Evolutionary conservation across 305 asterid species (phyloP).

Genomic region (Fraxinus dipetala): DNA sequence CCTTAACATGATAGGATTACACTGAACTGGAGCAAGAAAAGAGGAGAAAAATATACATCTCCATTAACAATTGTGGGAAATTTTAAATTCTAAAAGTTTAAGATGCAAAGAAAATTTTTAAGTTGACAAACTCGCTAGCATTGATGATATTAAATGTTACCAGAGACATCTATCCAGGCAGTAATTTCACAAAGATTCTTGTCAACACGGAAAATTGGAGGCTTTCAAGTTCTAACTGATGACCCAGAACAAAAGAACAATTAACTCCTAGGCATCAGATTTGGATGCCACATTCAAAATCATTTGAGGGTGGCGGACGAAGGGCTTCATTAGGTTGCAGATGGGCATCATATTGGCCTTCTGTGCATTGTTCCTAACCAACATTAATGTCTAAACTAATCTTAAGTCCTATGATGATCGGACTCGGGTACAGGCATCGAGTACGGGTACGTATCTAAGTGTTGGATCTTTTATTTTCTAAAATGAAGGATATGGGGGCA

Average conservation of each 20-base stretch:
- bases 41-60: neutral
- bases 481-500: no score
- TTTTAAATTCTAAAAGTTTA: neutral
- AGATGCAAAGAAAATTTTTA: neutral
- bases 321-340: neutral
- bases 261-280: neutral
- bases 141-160: neutral
- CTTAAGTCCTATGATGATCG: no score
- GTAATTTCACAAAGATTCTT: neutral
- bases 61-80: neutral
- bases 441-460: no score
- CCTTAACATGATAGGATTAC: neutral
- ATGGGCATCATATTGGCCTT: neutral
- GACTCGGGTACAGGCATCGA: no score
- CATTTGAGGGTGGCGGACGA: neutral
- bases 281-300: conserved; percentile 5
- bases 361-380: neutral
- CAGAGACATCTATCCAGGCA: neutral
- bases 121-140: neutral
- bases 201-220: neutral
- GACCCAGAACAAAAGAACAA: neutral
- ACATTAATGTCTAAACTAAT: neutral
- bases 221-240: neutral
- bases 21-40: neutral
- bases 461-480: no score